Evolutionary conservation across 345 rosid genomes (phyloP).

Genomic region (Eutrema heterophyllum): DNA sequence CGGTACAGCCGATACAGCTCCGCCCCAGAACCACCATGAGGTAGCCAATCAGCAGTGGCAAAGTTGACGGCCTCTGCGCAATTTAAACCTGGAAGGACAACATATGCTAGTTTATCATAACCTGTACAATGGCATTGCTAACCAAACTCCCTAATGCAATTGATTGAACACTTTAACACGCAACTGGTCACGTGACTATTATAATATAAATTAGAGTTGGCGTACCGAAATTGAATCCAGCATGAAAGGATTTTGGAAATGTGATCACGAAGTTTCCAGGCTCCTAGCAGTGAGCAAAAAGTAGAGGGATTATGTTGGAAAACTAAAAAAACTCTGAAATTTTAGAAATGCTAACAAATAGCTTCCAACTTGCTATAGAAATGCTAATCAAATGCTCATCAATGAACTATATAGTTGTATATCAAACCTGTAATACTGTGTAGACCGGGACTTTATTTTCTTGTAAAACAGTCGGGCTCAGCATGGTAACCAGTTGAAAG

Average conservation of each 20-base stretch:
- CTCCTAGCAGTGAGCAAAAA: constrained; percentile 53
- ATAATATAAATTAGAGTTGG: constrained; percentile 12
- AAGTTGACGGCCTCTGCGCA: constrained; percentile 99
- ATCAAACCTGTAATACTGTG: constrained; percentile 78
- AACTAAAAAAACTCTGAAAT: not conserved
- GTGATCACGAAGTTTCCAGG: constrained; percentile 97
- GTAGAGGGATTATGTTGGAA: constrained; percentile 9
- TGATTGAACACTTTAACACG: not conserved
- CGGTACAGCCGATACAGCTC: constrained; percentile 77
- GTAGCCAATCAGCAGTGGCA: constrained; percentile 99
- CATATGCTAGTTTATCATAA: not conserved
- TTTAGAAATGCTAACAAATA: not conserved
- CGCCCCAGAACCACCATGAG: constrained; percentile 82
- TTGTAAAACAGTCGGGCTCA: constrained; percentile 84
- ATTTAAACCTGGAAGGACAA: constrained; percentile 64
- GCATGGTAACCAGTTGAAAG: constrained; percentile 95
- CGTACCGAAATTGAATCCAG: constrained; percentile 96
- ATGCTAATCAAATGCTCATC: not conserved
- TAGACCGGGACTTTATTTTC: constrained; percentile 86
- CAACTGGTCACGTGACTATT: not conserved
- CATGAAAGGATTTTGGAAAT: constrained; percentile 91
- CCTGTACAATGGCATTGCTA: not conserved
- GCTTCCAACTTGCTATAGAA: not conserved
- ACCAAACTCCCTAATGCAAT: not conserved
- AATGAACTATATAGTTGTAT: constrained; percentile 5